These are phyloP conservation scores for Vitis hybrid DNA, from an alignment of 177 flowering plant genomes.

Conservation along the genomic window DNA sequence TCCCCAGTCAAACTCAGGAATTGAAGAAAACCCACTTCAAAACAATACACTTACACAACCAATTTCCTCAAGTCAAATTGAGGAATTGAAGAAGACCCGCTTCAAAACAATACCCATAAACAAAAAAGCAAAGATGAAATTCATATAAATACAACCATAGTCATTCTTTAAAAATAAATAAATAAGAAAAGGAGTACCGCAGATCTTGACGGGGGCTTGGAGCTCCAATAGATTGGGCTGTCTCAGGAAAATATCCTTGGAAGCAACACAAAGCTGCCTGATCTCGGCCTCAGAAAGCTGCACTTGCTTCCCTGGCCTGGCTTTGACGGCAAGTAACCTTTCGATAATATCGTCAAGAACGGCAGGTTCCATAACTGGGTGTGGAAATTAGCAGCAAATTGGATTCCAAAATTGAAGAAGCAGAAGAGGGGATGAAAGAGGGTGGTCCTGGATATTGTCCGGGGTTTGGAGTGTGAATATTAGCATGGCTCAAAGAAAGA, in stretches of 20 bases:
- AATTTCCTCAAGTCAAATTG: too few relatives aligned
- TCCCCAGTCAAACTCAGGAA: too few relatives aligned
- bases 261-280: conserved; percentile 58
- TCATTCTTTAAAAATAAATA: not conserved
- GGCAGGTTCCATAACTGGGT: conserved; percentile 36
- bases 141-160: not conserved
- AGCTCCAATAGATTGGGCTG: conserved; percentile 86
- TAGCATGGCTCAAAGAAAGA: not conserved
- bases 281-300: conserved; percentile 77
- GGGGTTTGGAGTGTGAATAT: too few relatives aligned
- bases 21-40: too few relatives aligned
- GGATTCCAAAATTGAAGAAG: not conserved
- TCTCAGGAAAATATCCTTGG: conserved; percentile 64
- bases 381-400: too few relatives aligned
- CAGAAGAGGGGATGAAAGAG: not conserved
- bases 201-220: conserved; percentile 82
- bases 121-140: not conserved
- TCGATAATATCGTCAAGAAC: conserved; percentile 60
- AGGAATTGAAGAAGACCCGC: too few relatives aligned
- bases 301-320: conserved; percentile 67
- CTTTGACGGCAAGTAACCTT: conserved; percentile 58
- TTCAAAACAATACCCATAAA: too few relatives aligned
- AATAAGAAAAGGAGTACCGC: conserved; percentile 38
- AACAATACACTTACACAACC: too few relatives aligned
- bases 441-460: too few relatives aligned